Evolutionary conservation across 2,329 filamentous ascomycete genomes (phyloP).

Genomic region (Cladosporium sp.): DNA sequence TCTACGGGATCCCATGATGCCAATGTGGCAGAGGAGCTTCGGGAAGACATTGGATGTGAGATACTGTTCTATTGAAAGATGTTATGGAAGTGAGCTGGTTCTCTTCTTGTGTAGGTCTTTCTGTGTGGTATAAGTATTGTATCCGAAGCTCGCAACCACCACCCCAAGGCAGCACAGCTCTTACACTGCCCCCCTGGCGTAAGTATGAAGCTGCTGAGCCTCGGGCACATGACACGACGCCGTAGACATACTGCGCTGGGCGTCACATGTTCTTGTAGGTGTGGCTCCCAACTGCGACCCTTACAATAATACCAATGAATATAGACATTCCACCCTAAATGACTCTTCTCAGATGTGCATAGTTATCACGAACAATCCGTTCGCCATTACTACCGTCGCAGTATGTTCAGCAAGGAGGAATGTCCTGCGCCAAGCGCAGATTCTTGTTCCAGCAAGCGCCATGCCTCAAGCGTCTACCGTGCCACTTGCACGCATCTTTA

Average conservation of each 20-base stretch:
- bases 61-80: background rate
- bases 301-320: too few relatives aligned
- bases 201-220: conserved; percentile 2
- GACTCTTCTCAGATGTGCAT: too few relatives aligned
- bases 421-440: too few relatives aligned
- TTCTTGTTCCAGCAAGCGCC: too few relatives aligned
- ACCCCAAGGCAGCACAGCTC: background rate
- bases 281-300: too few relatives aligned
- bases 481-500: too few relatives aligned
- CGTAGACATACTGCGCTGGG: background rate
- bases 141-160: background rate
- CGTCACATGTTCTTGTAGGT: too few relatives aligned
- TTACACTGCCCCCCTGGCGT: conserved; percentile 8
- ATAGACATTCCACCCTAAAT: too few relatives aligned
- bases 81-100: background rate
- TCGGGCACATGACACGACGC: background rate
- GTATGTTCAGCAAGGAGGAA: too few relatives aligned
- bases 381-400: too few relatives aligned
- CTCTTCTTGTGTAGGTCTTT: background rate
- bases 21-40: background rate
- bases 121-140: background rate
- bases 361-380: too few relatives aligned
- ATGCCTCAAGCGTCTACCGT: too few relatives aligned
- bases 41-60: background rate
- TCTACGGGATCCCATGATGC: background rate